phyloP scores from a whole-genome alignment of 805 yeast genomes.

The Lipomyces starkeyi region DNA sequence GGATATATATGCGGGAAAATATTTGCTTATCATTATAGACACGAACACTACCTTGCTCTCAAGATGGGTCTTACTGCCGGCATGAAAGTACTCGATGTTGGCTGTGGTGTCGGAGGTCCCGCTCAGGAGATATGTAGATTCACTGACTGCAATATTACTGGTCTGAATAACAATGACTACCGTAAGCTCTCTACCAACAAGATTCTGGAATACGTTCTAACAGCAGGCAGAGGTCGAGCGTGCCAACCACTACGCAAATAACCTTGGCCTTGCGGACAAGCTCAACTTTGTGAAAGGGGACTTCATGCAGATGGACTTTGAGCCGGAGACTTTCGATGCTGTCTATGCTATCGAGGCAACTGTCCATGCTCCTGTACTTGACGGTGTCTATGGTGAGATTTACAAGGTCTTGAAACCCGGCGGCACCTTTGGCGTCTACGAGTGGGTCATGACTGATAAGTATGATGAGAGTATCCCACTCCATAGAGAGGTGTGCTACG shows the following conservation, averaged over 20 bases:
- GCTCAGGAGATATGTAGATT: constrained; percentile 94
- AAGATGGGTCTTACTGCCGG: constrained; percentile 79
- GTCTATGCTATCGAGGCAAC: constrained; percentile 99
- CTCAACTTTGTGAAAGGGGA: constrained; percentile 93
- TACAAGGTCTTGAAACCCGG: constrained; percentile 97
- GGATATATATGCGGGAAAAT: background rate
- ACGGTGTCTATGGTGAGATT: constrained; percentile 94
- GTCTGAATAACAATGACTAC: constrained; percentile 96
- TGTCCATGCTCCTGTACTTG: constrained; percentile 94
- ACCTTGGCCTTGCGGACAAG: constrained; percentile 69
- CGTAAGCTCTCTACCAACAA: constrained; percentile 34
- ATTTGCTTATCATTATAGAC: constrained; percentile 57
- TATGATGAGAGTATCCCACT: constrained; percentile 86
- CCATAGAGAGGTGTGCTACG: constrained; percentile 94
- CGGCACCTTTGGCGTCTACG: constrained; percentile 96
- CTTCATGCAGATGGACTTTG: constrained; percentile 98
- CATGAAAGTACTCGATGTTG: constrained; percentile 93
- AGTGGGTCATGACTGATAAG: constrained; percentile 97
- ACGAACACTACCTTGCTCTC: constrained; percentile 91
- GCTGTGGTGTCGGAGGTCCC: constrained; percentile 99
- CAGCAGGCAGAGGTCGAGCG: constrained; percentile 71
- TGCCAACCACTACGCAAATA: constrained; percentile 80
- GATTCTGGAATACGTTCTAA: background rate
- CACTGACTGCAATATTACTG: constrained; percentile 84
- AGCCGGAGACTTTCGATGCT: constrained; percentile 87